Base-by-base conservation (phyloP, 2,329 filamentous ascomycete genomes). In the Dothideomycetes sp. region DNA sequence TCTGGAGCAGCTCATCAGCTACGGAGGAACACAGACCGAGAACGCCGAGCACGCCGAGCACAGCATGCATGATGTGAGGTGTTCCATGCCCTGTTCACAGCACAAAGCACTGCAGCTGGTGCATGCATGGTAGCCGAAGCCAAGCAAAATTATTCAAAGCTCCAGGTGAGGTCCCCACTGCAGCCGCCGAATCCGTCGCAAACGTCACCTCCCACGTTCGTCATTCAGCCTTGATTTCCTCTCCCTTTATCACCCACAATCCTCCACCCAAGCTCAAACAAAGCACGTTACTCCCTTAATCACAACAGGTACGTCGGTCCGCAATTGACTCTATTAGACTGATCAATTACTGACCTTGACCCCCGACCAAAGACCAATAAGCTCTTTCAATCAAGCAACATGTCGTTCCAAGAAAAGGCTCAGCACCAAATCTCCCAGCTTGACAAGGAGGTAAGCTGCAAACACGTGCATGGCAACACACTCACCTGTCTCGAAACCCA, bases 401-500 rank as follows among this genome's bases (percentile, higher is more conserved):
- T 86, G 81, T 80, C 79, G 63, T 72, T 79, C 53, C 82, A 86
- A 65, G 82, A 86, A 55, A 79, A 79, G 63, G 76, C 81, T 50
- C 81, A 86, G 64, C 72, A 81, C 56, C 81, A 85, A 57, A 72
- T 91, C 59, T 74, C 75, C 53, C 74, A 81, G 68, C 79, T 93
- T 66, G 85, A 93, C 68, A 81, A 79, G 59, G 83, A 87, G 79
- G 84, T 88, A 66, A 50, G 76, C 67, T 40, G 15, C 10, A 31
- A 4, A 24, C 40, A 38, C 40, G 40, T 42, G 32, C 36, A 34
- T 34, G 12, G n/a, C 3, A 11, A 27, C n/a, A 5, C 19, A 35
- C 54, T 50, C 38, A 52, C 45, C 19, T 11, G 14, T 18, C 36
- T n/a, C n/a, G n/a, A n/a, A n/a, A n/a, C n/a, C n/a, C n/a, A n/a